Percentiles rank a stretch among this genome's conserved stretches.
These are phyloP conservation scores for Sporothrix protearum DNA, from an alignment of 2,329 filamentous ascomycete species.

Conservation along the genomic window DNA sequence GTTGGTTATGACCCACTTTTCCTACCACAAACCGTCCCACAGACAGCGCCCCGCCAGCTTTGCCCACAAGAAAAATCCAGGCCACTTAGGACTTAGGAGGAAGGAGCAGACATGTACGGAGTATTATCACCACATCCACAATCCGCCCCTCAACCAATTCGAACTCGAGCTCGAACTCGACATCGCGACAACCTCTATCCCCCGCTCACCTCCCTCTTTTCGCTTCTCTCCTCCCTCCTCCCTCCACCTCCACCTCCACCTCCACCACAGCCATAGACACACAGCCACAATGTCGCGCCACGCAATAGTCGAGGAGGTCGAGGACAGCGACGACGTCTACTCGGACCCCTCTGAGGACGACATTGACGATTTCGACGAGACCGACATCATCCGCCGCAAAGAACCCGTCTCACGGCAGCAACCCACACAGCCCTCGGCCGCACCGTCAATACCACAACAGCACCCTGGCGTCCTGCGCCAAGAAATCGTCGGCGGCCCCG, in stretches of 20 bases:
- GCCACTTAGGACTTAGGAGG: not conserved
- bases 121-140: not conserved
- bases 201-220: not conserved
- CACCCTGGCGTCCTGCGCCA: constrained; percentile 3
- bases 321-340: constrained; percentile 67
- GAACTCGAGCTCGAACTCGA: not conserved
- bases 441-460: constrained; percentile 20
- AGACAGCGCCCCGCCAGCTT: constrained; percentile 16
- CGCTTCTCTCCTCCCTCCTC: not conserved
- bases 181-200: not conserved
- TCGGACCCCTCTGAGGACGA: constrained; percentile 87
- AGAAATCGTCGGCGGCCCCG: constrained; percentile 26
- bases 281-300: constrained; percentile 62
- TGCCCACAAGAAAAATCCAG: constrained; percentile 22
- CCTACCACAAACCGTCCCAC: not conserved
- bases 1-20: not conserved
- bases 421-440: constrained; percentile 23
- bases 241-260: not conserved
- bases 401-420: not conserved
- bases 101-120: not conserved
- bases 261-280: not conserved
- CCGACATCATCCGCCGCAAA: constrained; percentile 52
- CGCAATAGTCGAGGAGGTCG: constrained; percentile 88
- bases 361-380: constrained; percentile 61
- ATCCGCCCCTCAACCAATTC: not conserved